Base-by-base conservation (phyloP, 2,329 filamentous ascomycete species). In the Colletotrichum navitas region DNA sequence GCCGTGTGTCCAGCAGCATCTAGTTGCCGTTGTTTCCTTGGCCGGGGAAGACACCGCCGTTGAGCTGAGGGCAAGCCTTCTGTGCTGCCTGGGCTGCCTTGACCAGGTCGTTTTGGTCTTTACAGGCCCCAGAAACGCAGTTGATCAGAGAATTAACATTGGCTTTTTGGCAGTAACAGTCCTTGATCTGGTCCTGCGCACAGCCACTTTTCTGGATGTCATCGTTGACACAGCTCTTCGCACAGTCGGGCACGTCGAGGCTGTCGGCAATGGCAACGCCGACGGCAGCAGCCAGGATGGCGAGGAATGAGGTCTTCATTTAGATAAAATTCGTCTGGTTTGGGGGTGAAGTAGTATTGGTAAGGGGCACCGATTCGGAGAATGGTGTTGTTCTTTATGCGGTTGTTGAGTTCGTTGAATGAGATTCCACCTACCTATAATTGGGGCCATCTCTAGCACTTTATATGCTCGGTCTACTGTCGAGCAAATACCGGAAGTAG, bases 101-200 rank as follows among this genome's bases (percentile, higher is more conserved):
- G 32, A 72, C 21, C 39, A 72, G 54, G 54, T 72, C 69, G 24
- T 69, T 69, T 34, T 72, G 69, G 26, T 63, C 39, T 45, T 63
- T 72, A 65, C 69, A 72, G 26, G 59, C 54, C 18, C 59, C 59
- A n/a, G 14, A 29, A 41, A 72, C 69, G 47, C 69, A 72, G 24
- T 62, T 63, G 39, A 72, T 49, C 4, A 72, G 47, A 5, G 43
- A 49, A 60, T 69, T 72, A 10, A 72, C 66, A 24, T 72, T 63
- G 11, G 65, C 69, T 52, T 72, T 72, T n/a, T 54, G 65, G 41
- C 69, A 72, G 54, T 72, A 72, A 36, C 69, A 72, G 47, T 72
- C 69, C 52, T 60, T 64, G 47, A 72, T 64, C 52, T 72, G 59
- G 47, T 72, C 65, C 24, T 63, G 65, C 1, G 43, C 56, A 65